A percentile compares a stretch with the other conserved stretches of the same genome.
Conservation (phyloP, 805 yeast species). For the Huiozyma naganishii region DNA sequence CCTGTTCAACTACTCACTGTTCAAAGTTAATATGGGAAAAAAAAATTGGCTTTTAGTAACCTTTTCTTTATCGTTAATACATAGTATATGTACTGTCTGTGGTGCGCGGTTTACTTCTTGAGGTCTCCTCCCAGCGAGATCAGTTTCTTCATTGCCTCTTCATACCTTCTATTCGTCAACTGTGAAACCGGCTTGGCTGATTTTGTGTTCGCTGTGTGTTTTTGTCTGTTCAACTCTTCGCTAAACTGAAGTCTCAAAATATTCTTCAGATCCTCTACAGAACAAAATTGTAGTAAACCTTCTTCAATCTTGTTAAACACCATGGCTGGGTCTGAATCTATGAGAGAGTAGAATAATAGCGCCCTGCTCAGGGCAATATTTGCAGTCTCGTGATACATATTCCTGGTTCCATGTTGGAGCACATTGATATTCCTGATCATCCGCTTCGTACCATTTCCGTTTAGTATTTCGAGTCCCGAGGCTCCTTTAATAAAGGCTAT, state of each 20-base stretch:
- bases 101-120: too few species aligned
- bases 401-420: constrained; percentile 23
- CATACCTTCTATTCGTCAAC: constrained; percentile 20
- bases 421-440: constrained; percentile 23
- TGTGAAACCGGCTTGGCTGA: constrained; percentile 9
- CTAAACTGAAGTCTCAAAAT: constrained; percentile 24
- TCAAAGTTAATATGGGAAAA: too few species aligned
- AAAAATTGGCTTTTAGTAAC: too few species aligned
- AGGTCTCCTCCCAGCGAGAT: too few species aligned
- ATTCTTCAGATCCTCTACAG: constrained; percentile 16
- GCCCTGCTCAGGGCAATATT: constrained; percentile 17
- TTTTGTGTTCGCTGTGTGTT: constrained; percentile 9
- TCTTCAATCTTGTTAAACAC: constrained; percentile 13
- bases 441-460: constrained; percentile 24
- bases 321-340: constrained; percentile 15
- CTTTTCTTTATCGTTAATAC: too few species aligned
- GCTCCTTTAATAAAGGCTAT: constrained; percentile 19
- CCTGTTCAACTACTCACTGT: neutral
- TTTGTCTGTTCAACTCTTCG: constrained; percentile 19
- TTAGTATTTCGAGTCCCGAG: constrained; percentile 16
- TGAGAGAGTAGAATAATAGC: constrained; percentile 14
- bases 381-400: constrained; percentile 14
- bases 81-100: too few species aligned
- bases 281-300: constrained; percentile 10
- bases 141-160: constrained; percentile 13